Conservation (phyloP, 2,329 filamentous ascomycete species). For the Parastagonospora avenae region DNA sequence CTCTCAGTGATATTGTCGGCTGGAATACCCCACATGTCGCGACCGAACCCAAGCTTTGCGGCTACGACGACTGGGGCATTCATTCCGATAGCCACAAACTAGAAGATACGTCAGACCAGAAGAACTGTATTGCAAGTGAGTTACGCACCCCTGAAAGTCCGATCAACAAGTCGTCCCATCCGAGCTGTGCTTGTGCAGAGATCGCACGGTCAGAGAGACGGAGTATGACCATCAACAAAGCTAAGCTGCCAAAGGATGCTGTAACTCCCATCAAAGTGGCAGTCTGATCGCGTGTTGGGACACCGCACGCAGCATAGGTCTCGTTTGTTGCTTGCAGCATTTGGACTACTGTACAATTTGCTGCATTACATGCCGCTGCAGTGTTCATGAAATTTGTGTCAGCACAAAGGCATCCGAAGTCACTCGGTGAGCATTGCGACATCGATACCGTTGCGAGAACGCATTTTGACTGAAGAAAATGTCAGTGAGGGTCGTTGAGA, state of each 20-base stretch:
- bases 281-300: conserved; percentile 27
- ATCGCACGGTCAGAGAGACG: conserved; percentile 30
- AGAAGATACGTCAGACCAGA: neutral
- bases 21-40: conserved; percentile 37
- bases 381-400: conserved; percentile 27
- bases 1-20: conserved; percentile 32
- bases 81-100: conserved; percentile 31
- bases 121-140: neutral
- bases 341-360: conserved; percentile 36
- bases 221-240: conserved; percentile 33
- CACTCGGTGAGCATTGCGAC: conserved; percentile 26
- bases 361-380: conserved; percentile 30
- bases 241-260: conserved; percentile 28
- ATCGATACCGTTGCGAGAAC: conserved; percentile 17
- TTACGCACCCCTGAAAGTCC: conserved; percentile 32
- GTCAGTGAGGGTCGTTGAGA: neutral
- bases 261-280: conserved; percentile 24
- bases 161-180: conserved; percentile 40
- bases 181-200: conserved; percentile 28
- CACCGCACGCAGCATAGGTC: conserved; percentile 33
- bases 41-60: conserved; percentile 31
- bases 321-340: conserved; percentile 28
- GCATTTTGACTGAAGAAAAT: conserved; percentile 20
- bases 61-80: conserved; percentile 35
- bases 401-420: conserved; percentile 34